Evolutionary conservation across 192 early-diverging fungal genomes (phyloP).

Genomic region (Allomyces javanicus): DNA sequence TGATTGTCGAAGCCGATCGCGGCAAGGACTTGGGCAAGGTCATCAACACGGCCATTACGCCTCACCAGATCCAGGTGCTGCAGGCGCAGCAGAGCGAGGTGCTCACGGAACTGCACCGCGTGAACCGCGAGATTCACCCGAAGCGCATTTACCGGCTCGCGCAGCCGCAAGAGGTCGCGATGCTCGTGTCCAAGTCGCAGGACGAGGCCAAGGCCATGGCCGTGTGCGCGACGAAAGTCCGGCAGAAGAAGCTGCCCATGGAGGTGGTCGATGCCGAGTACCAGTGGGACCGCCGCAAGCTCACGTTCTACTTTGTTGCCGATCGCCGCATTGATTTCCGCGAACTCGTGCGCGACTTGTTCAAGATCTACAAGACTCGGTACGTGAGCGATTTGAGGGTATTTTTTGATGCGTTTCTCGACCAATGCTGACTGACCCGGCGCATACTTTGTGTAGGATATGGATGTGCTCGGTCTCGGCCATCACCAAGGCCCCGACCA

Average conservation of each 20-base stretch:
- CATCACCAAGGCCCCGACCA: background rate
- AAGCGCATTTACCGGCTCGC: constrained; percentile 81
- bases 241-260: constrained; percentile 83
- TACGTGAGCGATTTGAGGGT: too few relatives aligned
- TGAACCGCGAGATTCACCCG: constrained; percentile 58
- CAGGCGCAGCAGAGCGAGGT: constrained; percentile 17
- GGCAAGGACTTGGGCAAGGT: constrained; percentile 83
- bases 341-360: constrained; percentile 84
- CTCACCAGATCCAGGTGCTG: constrained; percentile 22
- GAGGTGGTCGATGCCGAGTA: constrained; percentile 92
- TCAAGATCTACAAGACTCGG: constrained; percentile 93
- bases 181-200: constrained; percentile 57
- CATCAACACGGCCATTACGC: constrained; percentile 44
- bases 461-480: background rate
- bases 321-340: constrained; percentile 89
- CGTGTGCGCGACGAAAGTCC: constrained; percentile 74
- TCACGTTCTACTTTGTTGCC: constrained; percentile 90
- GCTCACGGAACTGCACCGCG: constrained; percentile 1
- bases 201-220: constrained; percentile 78
- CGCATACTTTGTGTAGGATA: background rate
- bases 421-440: too few relatives aligned
- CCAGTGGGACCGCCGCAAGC: constrained; percentile 92
- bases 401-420: too few relatives aligned
- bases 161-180: constrained; percentile 53
- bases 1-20: constrained; percentile 76